Percentiles rank a stretch among this genome's conserved stretches.
These are phyloP conservation scores for Bacterosira constricta DNA, from an alignment of 108 stramenopile genomes.

Conservation along the genomic window DNA sequence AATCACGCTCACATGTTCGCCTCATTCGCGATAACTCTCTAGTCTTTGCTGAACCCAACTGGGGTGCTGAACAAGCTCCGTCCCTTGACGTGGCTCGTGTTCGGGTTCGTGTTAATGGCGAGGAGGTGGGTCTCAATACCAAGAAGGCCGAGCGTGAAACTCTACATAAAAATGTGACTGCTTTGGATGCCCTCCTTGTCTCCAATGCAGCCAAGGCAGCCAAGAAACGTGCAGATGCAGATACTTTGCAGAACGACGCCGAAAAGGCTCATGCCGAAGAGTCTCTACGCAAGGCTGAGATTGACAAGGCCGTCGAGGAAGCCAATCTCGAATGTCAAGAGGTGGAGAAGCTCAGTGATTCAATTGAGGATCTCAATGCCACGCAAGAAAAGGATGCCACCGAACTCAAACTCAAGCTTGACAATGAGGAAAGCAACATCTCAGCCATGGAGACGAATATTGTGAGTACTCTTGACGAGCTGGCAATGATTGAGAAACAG, in stretches of 20 bases:
- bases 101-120: slow-evolving; percentile 33
- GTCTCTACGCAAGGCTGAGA: slow-evolving; percentile 11
- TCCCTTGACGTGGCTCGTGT: slow-evolving; percentile 50
- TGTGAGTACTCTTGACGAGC: slow-evolving; percentile 16
- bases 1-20: not conserved
- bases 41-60: slow-evolving; percentile 27
- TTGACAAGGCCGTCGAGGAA: slow-evolving; percentile 22
- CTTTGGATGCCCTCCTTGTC: slow-evolving; percentile 7
- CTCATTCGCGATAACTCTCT: not conserved
- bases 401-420: slow-evolving; percentile 18
- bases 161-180: slow-evolving; percentile 15
- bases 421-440: slow-evolving; percentile 18
- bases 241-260: slow-evolving; percentile 9
- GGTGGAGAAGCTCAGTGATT: slow-evolving; percentile 28
- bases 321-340: slow-evolving; percentile 35
- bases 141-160: slow-evolving; percentile 22
- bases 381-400: slow-evolving; percentile 32
- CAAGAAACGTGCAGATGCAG: slow-evolving; percentile 23
- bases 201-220: slow-evolving; percentile 10
- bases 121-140: slow-evolving; percentile 22
- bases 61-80: slow-evolving; percentile 43
- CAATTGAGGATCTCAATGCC: slow-evolving; percentile 39
- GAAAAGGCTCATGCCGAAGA: slow-evolving; percentile 22
- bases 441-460: slow-evolving; percentile 34
- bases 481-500: slow-evolving; percentile 16